A percentile compares a stretch with the other conserved stretches of the same genome.
Conservation (phyloP, 1,284 basidiomycete species). For the Leucoagaricus sp. region DNA sequence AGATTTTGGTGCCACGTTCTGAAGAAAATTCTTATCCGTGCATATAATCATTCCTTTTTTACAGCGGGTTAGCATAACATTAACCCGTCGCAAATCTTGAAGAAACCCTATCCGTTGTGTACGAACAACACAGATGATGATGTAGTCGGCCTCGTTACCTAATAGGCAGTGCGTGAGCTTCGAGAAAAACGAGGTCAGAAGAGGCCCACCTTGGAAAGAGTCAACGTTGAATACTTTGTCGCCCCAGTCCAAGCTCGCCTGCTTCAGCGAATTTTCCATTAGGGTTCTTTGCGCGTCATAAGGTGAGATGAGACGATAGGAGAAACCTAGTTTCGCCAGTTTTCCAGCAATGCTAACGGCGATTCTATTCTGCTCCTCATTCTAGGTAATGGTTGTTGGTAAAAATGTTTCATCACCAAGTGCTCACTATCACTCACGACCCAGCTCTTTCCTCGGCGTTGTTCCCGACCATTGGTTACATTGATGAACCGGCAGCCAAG, state of each 20-base stretch:
- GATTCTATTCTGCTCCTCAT: slow-evolving; percentile 46
- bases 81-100: slow-evolving; percentile 52
- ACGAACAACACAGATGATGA: slow-evolving; percentile 63
- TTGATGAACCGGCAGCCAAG: slow-evolving; percentile 52
- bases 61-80: slow-evolving; percentile 73
- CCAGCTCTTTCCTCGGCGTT: slow-evolving; percentile 36
- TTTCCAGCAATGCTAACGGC: slow-evolving; percentile 47
- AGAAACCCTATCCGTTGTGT: slow-evolving; percentile 61
- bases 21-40: slow-evolving; percentile 56
- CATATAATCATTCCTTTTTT: slow-evolving; percentile 70
- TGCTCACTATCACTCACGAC: slow-evolving; percentile 37
- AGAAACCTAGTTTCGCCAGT: slow-evolving; percentile 42
- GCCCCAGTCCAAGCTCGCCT: slow-evolving; percentile 46
- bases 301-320: slow-evolving; percentile 66
- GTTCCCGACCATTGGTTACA: slow-evolving; percentile 38
- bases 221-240: slow-evolving; percentile 66
- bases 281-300: slow-evolving; percentile 64
- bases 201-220: slow-evolving; percentile 57
- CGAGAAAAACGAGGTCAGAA: slow-evolving; percentile 2
- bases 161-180: slow-evolving; percentile 1
- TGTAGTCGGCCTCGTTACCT: slow-evolving; percentile 66
- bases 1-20: slow-evolving; percentile 44
- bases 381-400: slow-evolving; percentile 38
- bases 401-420: slow-evolving; percentile 5
- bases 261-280: slow-evolving; percentile 51